Evolutionary conservation across 2,329 filamentous ascomycete genomes (phyloP), one percentile per base, ranked within the genome.

Genomic region (Claviceps lovelessii): DNA sequence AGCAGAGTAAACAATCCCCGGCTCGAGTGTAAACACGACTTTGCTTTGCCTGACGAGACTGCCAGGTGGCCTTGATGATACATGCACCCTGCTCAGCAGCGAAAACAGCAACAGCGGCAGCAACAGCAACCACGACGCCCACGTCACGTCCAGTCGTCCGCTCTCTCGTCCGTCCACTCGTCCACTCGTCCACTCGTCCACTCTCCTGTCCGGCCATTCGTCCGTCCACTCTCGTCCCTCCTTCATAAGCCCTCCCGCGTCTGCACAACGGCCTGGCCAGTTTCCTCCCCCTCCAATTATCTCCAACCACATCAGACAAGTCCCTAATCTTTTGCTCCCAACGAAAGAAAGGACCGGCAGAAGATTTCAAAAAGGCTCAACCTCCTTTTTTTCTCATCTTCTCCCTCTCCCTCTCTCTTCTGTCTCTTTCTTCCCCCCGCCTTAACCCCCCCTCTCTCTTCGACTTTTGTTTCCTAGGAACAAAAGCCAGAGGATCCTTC

Each of bases 401-500:
- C 65, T 61, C 63, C 63, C 59, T 63, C 31, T 33, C 10, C 61
- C 63, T 60, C 66, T 63, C 61, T 56, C 39, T 37, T 47, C 23
- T 23, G 23, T 23, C 23, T 23, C 23, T 23, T 23, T 23, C 23
- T 23, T 23, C 2, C 23, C 23, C 23, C 23, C 23, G 1, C 23
- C 23, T 23, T 23, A 23, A 23, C 23, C 65, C 65, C 60, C 63
- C 63, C 59, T 63, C 63, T 67, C 63, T 67, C 68, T 71, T 67
- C 70, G 69, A 73, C 71, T 73, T 75, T 77, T 76, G 73, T 74
- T 75, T 75, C 71, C 73, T 69, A 74, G 73, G 72, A 76, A 76
- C 73, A 78, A 76, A 77, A 81, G 78, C 78, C 76, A 79, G 77
- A 80, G 77, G 74, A 77, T 73, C 72, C 73, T 82, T 83, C 79